Base-by-base conservation (phyloP, 1,284 basidiomycete species). In the Cryptococcus sp. region DNA sequence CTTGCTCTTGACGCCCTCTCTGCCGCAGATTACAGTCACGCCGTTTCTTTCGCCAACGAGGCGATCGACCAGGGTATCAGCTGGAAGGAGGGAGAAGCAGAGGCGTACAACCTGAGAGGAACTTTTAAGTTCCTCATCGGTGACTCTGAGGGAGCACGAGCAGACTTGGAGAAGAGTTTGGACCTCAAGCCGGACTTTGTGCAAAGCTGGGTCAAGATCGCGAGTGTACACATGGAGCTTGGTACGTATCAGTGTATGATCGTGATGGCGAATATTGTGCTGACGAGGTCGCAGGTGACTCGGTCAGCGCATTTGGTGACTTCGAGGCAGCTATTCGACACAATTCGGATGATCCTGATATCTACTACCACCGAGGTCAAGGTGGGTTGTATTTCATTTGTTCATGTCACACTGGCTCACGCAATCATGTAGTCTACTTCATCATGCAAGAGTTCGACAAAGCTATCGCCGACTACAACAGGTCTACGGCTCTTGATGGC, bases 321-420 rank as follows among this genome's bases (percentile, higher is more conserved):
- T 98, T 98, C 75, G 92, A 95, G 57, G 83, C 88, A 60, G 96
- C 96, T 1, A 89, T 94, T 71, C 83, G 85, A 73, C 85, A 89
- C 66, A 87, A 98, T 72, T 78, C 88, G 5, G 81, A 87, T 52
- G 93, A 99, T 79, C 88, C 95, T 0, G 96, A 99, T 78, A 93
- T 97, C 62, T 99, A 93, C 82, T 99, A 99, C 80, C 96, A 99
- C 80, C 91, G 95, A 66, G 96, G 95, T 39, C 96, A 99, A 82
- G 89, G 89, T 88, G 52, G 55, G 81, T 73, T 48, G 10, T 43
- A n/a, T 52, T 22, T 5, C 16, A 40, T 26, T 50, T 52, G 38
- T n/a, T n/a, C n/a, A 23, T 47, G 13, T 19, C 13, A 23, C 16
- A 5, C 11, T 16, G 46, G 19, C 23, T 52, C 16, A 34, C 46